Percentiles rank a stretch among this genome's conserved stretches.
phyloP scores from a whole-genome alignment of 371 early-diverging fungal species.

The Mortierella sp. region DNA sequence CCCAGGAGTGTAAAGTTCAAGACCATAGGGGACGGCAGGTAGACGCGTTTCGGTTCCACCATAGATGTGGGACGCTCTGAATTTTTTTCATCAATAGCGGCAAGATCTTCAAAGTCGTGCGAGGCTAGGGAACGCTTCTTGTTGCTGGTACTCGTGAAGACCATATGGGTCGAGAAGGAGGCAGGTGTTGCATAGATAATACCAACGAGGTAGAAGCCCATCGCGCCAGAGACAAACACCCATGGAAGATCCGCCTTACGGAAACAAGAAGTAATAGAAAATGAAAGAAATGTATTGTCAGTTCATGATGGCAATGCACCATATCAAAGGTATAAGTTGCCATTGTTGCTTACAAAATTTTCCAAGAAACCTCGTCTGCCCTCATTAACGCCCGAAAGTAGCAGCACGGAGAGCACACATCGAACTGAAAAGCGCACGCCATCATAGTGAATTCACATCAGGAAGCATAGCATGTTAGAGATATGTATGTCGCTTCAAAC shows the following conservation, averaged over 20 bases:
- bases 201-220: constrained; percentile 50
- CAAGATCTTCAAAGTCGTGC: background rate
- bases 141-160: background rate
- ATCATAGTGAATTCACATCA: no score
- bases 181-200: constrained; percentile 52
- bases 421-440: no score
- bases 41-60: constrained; percentile 37
- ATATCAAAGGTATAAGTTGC: background rate
- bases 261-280: no score
- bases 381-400: constrained; percentile 26
- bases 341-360: constrained; percentile 27
- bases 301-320: no score
- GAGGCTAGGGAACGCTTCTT: constrained; percentile 11
- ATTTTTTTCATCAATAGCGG: background rate
- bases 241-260: constrained; percentile 43
- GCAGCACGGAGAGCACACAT: constrained; percentile 31
- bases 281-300: background rate
- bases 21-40: constrained; percentile 46
- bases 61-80: background rate
- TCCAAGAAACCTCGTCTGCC: constrained; percentile 34
- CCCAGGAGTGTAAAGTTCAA: constrained; percentile 40
- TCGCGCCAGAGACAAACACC: constrained; percentile 47
- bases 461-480: no score
- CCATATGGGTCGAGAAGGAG: constrained; percentile 25
- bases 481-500: no score